A percentile compares a stretch with the other conserved stretches of the same genome.
Evolutionary conservation across 2,329 filamentous ascomycete species (phyloP).

Genomic region (Ascochyta viciae-villosae): DNA sequence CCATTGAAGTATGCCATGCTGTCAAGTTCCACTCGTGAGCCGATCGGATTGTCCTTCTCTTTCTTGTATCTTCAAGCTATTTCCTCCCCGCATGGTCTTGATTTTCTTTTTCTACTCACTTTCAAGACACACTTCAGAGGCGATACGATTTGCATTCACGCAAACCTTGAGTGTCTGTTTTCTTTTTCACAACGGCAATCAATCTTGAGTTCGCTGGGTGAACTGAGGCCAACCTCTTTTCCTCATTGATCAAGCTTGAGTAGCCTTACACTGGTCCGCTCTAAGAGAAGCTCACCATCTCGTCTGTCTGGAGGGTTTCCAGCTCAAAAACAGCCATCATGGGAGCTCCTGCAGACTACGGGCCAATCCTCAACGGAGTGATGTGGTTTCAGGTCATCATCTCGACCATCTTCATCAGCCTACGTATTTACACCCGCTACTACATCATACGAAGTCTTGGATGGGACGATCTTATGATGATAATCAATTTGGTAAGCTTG

Average conservation of each 20-base stretch:
- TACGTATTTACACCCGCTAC: constrained; percentile 39
- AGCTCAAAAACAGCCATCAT: constrained; percentile 9
- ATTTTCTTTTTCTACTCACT: not conserved
- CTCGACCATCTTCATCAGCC: constrained; percentile 32
- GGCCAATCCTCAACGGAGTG: constrained; percentile 35
- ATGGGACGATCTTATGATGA: constrained; percentile 41
- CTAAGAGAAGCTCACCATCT: not conserved
- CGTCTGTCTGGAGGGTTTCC: not conserved
- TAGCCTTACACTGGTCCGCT: not conserved
- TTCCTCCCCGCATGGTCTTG: not conserved
- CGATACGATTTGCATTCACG: not conserved
- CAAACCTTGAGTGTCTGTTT: not conserved
- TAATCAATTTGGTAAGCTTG: constrained; percentile 33
- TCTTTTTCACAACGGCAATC: not conserved
- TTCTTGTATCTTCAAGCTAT: not conserved
- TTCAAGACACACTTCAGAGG: not conserved
- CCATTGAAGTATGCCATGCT: constrained; percentile 2
- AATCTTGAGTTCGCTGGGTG: not conserved
- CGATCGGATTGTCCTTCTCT: not conserved
- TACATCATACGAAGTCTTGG: constrained; percentile 37
- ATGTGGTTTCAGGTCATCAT: constrained; percentile 42
- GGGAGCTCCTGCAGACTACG: constrained; percentile 31
- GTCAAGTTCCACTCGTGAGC: constrained; percentile 2
- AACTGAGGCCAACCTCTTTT: not conserved
- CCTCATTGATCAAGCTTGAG: not conserved